Evolutionary conservation across 2,329 filamentous ascomycete species (phyloP).

Genomic region (Trichoderma hamatum): DNA sequence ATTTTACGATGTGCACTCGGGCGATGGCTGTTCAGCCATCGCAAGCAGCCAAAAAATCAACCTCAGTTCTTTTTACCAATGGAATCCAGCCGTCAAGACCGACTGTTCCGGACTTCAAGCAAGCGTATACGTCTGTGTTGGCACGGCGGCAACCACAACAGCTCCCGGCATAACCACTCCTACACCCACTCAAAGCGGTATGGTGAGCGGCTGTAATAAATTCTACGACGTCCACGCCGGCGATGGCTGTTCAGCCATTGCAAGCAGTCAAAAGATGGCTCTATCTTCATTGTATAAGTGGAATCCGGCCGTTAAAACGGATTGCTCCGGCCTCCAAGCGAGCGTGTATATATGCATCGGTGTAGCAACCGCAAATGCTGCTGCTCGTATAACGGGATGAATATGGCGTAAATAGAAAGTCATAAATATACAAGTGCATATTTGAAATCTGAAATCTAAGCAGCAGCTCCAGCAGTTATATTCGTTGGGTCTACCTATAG

Average conservation of each 20-base stretch:
- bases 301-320: background rate
- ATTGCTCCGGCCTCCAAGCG: background rate
- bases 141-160: too few species aligned
- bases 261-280: background rate
- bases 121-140: too few species aligned
- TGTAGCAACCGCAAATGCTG: too few species aligned
- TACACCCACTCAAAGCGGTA: background rate
- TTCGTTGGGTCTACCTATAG: too few species aligned
- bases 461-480: too few species aligned
- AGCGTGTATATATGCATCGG: too few species aligned
- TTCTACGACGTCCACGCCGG: background rate
- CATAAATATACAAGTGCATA: too few species aligned
- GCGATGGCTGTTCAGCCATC: background rate
- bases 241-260: background rate
- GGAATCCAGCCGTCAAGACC: background rate
- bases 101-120: background rate
- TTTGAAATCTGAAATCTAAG: too few species aligned
- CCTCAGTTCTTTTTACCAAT: background rate
- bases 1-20: background rate
- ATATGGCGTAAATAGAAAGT: too few species aligned
- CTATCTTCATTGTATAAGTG: background rate
- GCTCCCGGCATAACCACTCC: background rate
- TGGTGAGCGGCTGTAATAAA: background rate
- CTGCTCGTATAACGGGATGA: too few species aligned
- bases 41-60: background rate